phyloP scores from a whole-genome alignment of 306 rosid genomes.

The Inga laurina region DNA sequence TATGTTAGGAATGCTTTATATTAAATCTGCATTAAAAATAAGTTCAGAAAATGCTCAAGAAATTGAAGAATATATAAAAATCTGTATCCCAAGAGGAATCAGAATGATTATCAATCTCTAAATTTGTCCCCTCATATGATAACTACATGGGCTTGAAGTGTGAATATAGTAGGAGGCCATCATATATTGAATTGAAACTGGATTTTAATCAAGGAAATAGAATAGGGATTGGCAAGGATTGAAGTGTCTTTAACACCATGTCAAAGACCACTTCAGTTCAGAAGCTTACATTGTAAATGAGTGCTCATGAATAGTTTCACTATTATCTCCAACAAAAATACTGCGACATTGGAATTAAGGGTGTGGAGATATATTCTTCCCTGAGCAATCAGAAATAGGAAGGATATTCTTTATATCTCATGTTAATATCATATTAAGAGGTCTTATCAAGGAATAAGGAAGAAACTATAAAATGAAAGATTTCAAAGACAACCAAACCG shows the following conservation, averaged over 20 bases:
- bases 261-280: neutral
- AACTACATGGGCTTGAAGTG: neutral
- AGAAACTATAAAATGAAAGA: too few relatives aligned
- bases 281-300: neutral
- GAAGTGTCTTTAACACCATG: neutral
- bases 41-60: neutral
- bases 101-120: neutral
- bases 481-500: too few relatives aligned
- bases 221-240: neutral
- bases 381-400: too few relatives aligned
- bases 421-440: too few relatives aligned
- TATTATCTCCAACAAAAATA: neutral
- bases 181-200: neutral
- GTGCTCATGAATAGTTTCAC: neutral
- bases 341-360: neutral
- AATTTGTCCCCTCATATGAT: neutral
- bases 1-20: conserved; percentile 11
- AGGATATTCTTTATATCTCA: too few relatives aligned
- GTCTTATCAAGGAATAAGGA: too few relatives aligned
- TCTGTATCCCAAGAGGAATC: neutral
- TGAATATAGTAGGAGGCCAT: neutral
- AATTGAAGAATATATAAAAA: conserved; percentile 12
- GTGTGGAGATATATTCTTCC: too few relatives aligned
- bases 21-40: neutral
- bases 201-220: neutral